Evolutionary conservation across 2,329 filamentous ascomycete species (phyloP).

Genomic region (Whalleya microplaca): DNA sequence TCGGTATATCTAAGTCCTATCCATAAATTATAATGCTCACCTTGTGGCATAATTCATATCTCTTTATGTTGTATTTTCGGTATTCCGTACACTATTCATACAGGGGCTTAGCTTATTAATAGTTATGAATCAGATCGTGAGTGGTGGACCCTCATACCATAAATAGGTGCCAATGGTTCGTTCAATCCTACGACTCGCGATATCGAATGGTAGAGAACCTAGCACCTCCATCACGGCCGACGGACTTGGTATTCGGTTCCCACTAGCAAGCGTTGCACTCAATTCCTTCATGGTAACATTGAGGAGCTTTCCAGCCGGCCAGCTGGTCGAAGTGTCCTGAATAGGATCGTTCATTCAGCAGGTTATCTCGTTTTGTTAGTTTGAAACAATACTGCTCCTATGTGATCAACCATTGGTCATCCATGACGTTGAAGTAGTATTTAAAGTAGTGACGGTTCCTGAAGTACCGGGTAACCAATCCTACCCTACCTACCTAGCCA

Average conservation of each 20-base stretch:
- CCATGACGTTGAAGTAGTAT: neutral
- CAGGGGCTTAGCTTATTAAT: neutral
- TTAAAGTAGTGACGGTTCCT: neutral
- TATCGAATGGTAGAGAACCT: neutral
- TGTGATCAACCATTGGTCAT: neutral
- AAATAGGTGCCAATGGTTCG: neutral
- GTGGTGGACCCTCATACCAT: neutral
- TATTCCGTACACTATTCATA: neutral
- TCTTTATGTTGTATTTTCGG: neutral
- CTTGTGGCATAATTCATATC: neutral
- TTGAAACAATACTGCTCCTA: neutral
- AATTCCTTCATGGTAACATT: neutral
- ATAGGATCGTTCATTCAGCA: too few relatives aligned
- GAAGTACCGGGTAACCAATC: neutral
- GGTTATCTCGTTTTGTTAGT: neutral
- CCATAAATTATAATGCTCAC: too few relatives aligned
- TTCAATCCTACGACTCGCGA: neutral
- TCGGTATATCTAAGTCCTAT: neutral
- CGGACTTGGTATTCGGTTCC: neutral
- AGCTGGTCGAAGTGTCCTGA: neutral
- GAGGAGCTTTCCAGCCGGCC: neutral
- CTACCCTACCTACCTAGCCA: too few relatives aligned
- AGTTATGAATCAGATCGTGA: neutral
- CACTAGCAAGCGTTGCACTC: neutral
- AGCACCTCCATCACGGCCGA: neutral